These are phyloP conservation scores for Pichia gijzeniarum DNA, from an alignment of 805 yeast genomes.

Conservation along the genomic window DNA sequence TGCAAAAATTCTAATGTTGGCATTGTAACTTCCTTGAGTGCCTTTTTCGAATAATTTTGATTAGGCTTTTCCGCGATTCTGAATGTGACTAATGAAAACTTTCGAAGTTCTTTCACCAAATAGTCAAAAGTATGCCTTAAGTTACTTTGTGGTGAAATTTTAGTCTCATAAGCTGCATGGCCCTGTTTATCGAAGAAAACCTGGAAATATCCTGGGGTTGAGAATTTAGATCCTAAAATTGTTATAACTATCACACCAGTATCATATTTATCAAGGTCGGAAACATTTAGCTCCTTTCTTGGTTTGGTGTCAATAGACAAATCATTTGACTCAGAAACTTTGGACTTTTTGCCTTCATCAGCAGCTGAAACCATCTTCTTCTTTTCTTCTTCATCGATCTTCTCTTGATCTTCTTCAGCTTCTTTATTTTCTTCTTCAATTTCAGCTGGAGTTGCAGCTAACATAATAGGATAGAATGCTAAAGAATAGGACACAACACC, in stretches of 20 bases:
- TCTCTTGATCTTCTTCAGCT: slow-evolving; percentile 19
- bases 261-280: slow-evolving; percentile 49
- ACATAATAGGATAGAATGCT: slow-evolving; percentile 78
- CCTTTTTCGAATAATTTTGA: slow-evolving; percentile 48
- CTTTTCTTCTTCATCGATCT: slow-evolving; percentile 30
- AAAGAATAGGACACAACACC: slow-evolving; percentile 70
- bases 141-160: slow-evolving; percentile 37
- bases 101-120: slow-evolving; percentile 66
- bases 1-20: slow-evolving; percentile 62
- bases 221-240: slow-evolving; percentile 51
- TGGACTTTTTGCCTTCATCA: slow-evolving; percentile 15
- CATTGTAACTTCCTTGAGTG: slow-evolving; percentile 54
- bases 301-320: slow-evolving; percentile 29
- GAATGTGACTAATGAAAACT: slow-evolving; percentile 57
- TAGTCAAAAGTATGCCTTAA: slow-evolving; percentile 58
- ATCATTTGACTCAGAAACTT: neutral
- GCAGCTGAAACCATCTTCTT: slow-evolving; percentile 32
- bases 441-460: slow-evolving; percentile 75
- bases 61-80: slow-evolving; percentile 52
- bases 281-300: slow-evolving; percentile 48
- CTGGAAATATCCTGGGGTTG: slow-evolving; percentile 61
- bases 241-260: slow-evolving; percentile 76
- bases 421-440: slow-evolving; percentile 44
- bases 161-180: slow-evolving; percentile 52
- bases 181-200: slow-evolving; percentile 72